phyloP scores from a whole-genome alignment of 176 grass and related monocot genomes.

The Carex littledalei region DNA sequence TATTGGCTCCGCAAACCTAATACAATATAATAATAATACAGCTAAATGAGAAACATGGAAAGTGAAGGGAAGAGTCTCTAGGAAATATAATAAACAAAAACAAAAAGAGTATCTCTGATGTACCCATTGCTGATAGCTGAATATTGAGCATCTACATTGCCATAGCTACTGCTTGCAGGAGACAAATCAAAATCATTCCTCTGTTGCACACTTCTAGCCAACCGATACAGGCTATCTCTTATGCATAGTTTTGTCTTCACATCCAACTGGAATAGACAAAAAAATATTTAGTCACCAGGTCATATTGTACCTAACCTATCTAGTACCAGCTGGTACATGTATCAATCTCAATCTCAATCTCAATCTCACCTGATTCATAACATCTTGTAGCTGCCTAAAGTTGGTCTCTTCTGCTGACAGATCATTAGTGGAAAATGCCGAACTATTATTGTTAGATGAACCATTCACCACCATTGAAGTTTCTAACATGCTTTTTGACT shows the following conservation, averaged over 20 bases:
- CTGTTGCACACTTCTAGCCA: constrained; percentile 72
- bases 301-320: neutral
- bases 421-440: constrained; percentile 47
- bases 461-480: constrained; percentile 46
- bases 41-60: constrained; percentile 1
- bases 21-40: neutral
- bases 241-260: constrained; percentile 71
- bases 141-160: constrained; percentile 42
- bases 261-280: constrained; percentile 61
- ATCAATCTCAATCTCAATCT: neutral
- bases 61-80: neutral
- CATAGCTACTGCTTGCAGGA: constrained; percentile 35
- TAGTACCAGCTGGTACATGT: neutral
- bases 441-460: constrained; percentile 31
- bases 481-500: constrained; percentile 31
- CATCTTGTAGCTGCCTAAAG: constrained; percentile 68
- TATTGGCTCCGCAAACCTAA: constrained; percentile 42
- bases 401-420: constrained; percentile 54
- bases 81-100: neutral
- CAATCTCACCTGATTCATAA: constrained; percentile 67
- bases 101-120: neutral
- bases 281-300: neutral
- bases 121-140: constrained; percentile 20
- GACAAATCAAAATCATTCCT: constrained; percentile 45
- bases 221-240: constrained; percentile 90